Conservation (phyloP, 2,329 filamentous ascomycete species). For the Chaetomium sp. region DNA sequence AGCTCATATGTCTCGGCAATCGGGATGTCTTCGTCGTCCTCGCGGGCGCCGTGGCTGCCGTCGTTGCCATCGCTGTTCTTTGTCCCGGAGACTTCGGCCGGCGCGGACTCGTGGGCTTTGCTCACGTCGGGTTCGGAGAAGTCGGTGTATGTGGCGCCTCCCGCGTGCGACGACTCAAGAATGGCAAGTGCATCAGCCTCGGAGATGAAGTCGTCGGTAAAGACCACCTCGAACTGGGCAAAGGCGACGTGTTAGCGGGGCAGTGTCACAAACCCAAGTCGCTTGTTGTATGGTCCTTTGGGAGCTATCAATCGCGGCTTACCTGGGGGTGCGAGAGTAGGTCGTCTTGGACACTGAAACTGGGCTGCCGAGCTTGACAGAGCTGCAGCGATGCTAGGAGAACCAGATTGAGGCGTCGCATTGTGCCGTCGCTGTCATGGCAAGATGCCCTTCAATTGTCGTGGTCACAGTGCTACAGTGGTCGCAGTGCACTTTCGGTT, state of each 20-base stretch:
- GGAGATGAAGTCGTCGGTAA: conserved; percentile 71
- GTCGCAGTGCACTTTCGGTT: neutral
- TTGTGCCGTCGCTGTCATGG: conserved; percentile 43
- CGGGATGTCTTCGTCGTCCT: conserved; percentile 42
- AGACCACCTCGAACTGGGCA: conserved; percentile 74
- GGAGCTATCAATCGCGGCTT: neutral
- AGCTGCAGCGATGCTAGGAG: conserved; percentile 51
- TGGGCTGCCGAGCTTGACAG: conserved; percentile 51
- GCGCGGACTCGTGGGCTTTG: conserved; percentile 42
- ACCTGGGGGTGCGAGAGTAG: conserved; percentile 85
- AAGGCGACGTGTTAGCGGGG: conserved; percentile 10
- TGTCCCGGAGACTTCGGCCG: conserved; percentile 35
- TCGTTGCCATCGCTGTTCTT: conserved; percentile 31
- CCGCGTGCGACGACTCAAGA: conserved; percentile 47
- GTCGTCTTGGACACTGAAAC: conserved; percentile 87
- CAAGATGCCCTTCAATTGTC: conserved; percentile 8
- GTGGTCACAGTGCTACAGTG: neutral
- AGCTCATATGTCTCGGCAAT: conserved; percentile 65
- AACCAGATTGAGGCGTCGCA: conserved; percentile 54
- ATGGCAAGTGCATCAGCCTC: conserved; percentile 68
- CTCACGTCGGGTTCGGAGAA: conserved; percentile 46
- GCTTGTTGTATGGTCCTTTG: neutral
- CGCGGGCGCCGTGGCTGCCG: conserved; percentile 31
- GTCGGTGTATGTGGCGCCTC: conserved; percentile 46
- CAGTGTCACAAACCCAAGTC: neutral